Evolutionary conservation across 768 basidiomycete species (phyloP).

Genomic region (Cubamyces sp.): DNA sequence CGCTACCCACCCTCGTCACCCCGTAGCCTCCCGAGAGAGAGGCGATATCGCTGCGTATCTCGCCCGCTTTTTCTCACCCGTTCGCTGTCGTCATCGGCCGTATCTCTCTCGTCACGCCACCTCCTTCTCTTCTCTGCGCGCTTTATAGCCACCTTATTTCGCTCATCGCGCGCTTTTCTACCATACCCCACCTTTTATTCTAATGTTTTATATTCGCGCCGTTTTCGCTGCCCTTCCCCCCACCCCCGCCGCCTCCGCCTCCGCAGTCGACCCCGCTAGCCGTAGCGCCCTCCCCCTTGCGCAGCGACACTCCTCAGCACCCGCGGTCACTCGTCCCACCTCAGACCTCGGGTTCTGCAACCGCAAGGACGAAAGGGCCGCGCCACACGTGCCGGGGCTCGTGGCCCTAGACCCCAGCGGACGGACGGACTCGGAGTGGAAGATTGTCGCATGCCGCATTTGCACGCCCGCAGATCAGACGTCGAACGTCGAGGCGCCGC

Average conservation of each 20-base stretch:
- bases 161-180: slow-evolving; percentile 4
- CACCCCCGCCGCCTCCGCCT: neutral
- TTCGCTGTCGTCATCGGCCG: slow-evolving; percentile 4
- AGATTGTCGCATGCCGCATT: neutral
- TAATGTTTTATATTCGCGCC: slow-evolving; percentile 13
- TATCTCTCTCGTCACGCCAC: neutral
- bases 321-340: neutral
- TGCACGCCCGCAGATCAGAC: too few species aligned
- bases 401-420: too few species aligned
- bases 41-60: too few species aligned
- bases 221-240: neutral
- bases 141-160: slow-evolving; percentile 1
- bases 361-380: too few species aligned
- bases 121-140: slow-evolving; percentile 1
- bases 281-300: neutral
- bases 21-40: too few species aligned
- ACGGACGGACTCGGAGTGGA: too few species aligned
- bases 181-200: slow-evolving; percentile 17
- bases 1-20: neutral
- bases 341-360: too few species aligned
- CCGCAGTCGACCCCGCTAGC: neutral
- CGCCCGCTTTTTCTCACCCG: neutral
- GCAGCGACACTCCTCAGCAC: neutral
- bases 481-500: too few species aligned
- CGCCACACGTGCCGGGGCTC: too few species aligned